Base-by-base conservation (phyloP, 352 stramenopile species). In the Pythium coloratum region DNA sequence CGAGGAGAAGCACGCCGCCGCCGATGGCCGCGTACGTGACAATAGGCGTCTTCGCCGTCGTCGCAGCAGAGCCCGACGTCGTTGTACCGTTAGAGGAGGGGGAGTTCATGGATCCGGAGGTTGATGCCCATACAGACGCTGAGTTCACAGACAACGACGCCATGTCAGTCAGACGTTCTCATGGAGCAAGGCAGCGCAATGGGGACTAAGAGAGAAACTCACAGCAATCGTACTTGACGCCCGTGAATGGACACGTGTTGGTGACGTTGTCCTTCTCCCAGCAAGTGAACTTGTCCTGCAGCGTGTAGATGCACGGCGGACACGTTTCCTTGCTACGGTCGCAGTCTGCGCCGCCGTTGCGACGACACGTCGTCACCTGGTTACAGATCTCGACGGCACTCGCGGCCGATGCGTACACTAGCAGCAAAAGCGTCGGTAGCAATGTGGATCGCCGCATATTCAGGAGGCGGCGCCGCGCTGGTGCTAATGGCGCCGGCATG, bases 211-310 rank as follows among this genome's bases (percentile, higher is more conserved):
- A 36, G 30, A 1, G 12, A 57, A 6, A 88, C 82, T 68, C 81
- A 91, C 82, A 84, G 75, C 83, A 91, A 64, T 91, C 83, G 59
- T 89, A 89, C 62, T 81, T 77, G 34, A 87, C 76, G 59, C 76
- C 77, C 16, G 79, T 82, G 70, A 84, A 91, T 1, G 80, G 83
- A 33, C 83, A 91, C 12, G 82, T 82, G 64, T 87, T 86, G 74
- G 77, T 86, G 14, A 73, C 72, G 55, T 74, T 74, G 67, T 87
- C 72, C 69, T 91, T 89, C 60, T 84, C 76, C 69, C 72, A 91
- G 74, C 83, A 91, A 34, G 75, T 79, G 75, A 75, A 89, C n/a
- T 69, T 69, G 59, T 68, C 68, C 50, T 77, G 67, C 8, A 84
- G 69, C 42, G 70, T 68, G 74, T 86, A 90, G 58, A 91, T 81